Base-by-base conservation (phyloP, 1,284 basidiomycete genomes). In the Coriolopsis trogii region DNA sequence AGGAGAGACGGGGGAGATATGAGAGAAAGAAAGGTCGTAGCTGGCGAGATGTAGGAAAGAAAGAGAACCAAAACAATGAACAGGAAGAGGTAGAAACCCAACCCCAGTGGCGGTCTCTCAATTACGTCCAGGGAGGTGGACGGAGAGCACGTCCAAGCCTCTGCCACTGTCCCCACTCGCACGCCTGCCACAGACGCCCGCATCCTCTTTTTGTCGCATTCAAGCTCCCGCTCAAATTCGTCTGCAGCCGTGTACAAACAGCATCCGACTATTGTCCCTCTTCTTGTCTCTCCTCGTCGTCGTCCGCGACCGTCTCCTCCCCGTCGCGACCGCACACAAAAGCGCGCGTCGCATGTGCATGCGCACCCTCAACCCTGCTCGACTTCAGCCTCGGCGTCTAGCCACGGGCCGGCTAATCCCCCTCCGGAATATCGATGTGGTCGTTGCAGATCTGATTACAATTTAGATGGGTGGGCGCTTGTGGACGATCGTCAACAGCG, bases 21-120 rank as follows among this genome's bases (percentile, higher is more conserved):
- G 59, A 67, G 69, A 66, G 63, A 63, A 56, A 52, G 49, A 67
- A 56, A 56, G 61, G 57, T 39, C 33, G 53, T 41, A 39, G 40
- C 46, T 38, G 46, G 40, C 37, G 56, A 56, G 51, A 58, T 60
- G 55, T 54, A 55, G 21, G 55, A 51, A 48, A 47, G 53, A 56
- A 58, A 65, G 60, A 66, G 60, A 65, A 63, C 58, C 49, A 62
- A 63, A 61, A 61, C 58, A 62, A 60, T 60, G 62, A 49, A 52
- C 56, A 61, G 53, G 53, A 61, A 55, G 48, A 52, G 51, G 48
- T 41, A 44, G 51, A 41, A 53, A 45, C 38, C 49, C 44, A 42
- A 51, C 30, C 55, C 55, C 54, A 49, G 59, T 53, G 55, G 59
- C 61, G 56, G 63, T 59, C 62, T 51, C 56, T 55, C 54, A 56